phyloP scores from a whole-genome alignment of 2,329 filamentous ascomycete genomes.

The Setomelanomma holmii region DNA sequence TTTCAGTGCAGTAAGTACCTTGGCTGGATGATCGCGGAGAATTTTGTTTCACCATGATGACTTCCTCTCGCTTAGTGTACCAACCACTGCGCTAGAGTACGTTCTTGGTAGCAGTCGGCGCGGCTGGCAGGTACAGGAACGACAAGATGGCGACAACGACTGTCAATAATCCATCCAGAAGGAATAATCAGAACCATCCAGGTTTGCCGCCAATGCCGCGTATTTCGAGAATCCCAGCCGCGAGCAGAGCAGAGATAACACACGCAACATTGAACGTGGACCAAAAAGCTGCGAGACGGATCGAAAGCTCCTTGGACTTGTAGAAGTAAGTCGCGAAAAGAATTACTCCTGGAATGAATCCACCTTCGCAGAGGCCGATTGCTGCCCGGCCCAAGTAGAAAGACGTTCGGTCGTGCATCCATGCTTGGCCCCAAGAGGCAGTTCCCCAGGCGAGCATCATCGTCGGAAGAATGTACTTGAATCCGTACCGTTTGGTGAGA shows the following conservation, averaged over 20 bases:
- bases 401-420: constrained; percentile 60
- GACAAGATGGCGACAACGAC: constrained; percentile 36
- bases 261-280: constrained; percentile 65
- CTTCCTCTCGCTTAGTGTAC: constrained; percentile 71
- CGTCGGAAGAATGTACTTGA: constrained; percentile 51
- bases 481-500: constrained; percentile 54
- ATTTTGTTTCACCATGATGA: constrained; percentile 72
- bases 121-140: constrained; percentile 46
- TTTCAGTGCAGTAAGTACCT: constrained; percentile 65
- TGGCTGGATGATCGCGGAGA: constrained; percentile 62
- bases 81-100: constrained; percentile 61
- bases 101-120: constrained; percentile 59
- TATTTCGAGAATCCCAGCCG: constrained; percentile 61
- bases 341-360: constrained; percentile 68
- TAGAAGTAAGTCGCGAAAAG: constrained; percentile 78
- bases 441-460: constrained; percentile 55
- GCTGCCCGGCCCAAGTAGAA: constrained; percentile 53
- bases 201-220: constrained; percentile 57
- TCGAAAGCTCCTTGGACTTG: constrained; percentile 71
- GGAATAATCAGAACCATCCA: constrained; percentile 64
- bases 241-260: constrained; percentile 62
- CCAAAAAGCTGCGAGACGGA: constrained; percentile 74
- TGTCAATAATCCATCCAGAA: constrained; percentile 46
- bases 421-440: constrained; percentile 69
- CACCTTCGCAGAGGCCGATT: constrained; percentile 53